These are phyloP conservation scores for Trichosporon ovoides DNA, from an alignment of 1,284 basidiomycete species.

Conservation along the genomic window DNA sequence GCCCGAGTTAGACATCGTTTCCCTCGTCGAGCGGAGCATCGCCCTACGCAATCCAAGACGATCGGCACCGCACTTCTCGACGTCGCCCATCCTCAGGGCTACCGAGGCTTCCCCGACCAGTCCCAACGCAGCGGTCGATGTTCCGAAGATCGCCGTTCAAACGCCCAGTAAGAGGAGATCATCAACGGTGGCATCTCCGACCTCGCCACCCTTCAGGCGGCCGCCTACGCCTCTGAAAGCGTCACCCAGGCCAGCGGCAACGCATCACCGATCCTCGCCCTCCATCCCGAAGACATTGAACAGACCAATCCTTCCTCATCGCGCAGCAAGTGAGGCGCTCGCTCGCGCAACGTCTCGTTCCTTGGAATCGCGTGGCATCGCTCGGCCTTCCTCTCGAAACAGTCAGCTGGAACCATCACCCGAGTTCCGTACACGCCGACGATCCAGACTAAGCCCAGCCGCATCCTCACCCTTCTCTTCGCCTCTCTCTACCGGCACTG, in stretches of 20 bases:
- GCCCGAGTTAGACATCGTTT: conserved; percentile 11
- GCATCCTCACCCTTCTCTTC: neutral
- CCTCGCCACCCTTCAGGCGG: neutral
- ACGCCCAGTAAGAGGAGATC: neutral
- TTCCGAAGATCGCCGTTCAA: neutral
- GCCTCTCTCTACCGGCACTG: neutral
- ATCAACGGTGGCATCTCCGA: neutral
- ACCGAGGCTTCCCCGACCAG: neutral
- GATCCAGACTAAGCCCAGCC: neutral
- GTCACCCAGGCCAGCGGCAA: neutral
- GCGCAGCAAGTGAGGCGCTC: neutral
- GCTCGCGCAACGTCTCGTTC: neutral
- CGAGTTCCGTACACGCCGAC: neutral
- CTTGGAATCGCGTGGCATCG: neutral
- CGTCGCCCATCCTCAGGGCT: neutral
- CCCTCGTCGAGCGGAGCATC: conserved; percentile 20
- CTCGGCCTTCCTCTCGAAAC: neutral
- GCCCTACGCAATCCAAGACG: conserved; percentile 10
- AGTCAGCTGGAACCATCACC: neutral
- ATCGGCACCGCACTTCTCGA: neutral
- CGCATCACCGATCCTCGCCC: neutral
- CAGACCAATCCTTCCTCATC: neutral
- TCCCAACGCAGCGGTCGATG: too few species aligned
- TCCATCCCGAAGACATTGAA: neutral
- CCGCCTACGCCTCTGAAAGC: neutral